These are phyloP conservation scores for Chaetoscypha palmicola DNA, from an alignment of 2,329 filamentous ascomycete genomes.

Conservation along the genomic window DNA sequence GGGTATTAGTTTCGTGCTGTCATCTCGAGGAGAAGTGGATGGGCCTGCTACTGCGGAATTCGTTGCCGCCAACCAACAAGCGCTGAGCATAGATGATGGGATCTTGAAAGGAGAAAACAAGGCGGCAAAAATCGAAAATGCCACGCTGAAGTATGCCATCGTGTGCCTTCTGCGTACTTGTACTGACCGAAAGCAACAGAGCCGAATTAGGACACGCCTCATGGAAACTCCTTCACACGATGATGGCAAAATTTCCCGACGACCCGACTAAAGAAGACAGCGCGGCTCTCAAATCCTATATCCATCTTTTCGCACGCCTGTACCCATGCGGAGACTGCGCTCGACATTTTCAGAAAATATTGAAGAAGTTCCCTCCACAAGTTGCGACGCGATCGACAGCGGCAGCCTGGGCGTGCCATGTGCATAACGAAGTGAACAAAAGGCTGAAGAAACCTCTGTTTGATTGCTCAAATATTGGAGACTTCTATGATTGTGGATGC, in stretches of 20 bases:
- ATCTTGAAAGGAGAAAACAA: constrained; percentile 63
- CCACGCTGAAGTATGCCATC: constrained; percentile 60
- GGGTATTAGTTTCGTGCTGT: constrained; percentile 51
- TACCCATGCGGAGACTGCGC: constrained; percentile 68
- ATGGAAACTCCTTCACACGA: constrained; percentile 66
- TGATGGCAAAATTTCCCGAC: constrained; percentile 63
- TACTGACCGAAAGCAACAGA: constrained; percentile 22
- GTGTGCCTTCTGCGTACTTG: background rate
- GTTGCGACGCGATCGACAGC: constrained; percentile 56
- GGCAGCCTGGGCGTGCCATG: constrained; percentile 61
- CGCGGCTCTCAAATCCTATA: constrained; percentile 55
- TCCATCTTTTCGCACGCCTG: constrained; percentile 59
- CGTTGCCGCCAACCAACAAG: constrained; percentile 14
- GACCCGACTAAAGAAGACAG: constrained; percentile 56
- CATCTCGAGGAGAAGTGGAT: constrained; percentile 22
- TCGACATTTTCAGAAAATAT: constrained; percentile 55
- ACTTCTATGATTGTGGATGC: constrained; percentile 67
- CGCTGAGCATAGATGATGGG: constrained; percentile 35
- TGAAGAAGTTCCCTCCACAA: constrained; percentile 58
- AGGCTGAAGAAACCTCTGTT: constrained; percentile 54
- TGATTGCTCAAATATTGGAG: constrained; percentile 60
- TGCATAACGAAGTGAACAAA: constrained; percentile 62
- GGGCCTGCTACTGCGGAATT: constrained; percentile 19
- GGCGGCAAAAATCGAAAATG: constrained; percentile 75
- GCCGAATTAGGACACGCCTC: constrained; percentile 58